A percentile compares a stretch with the other conserved stretches of the same genome.
Evolutionary conservation across 2,329 filamentous ascomycete genomes (phyloP).

Genomic region (Aspergillus aculeatinus): DNA sequence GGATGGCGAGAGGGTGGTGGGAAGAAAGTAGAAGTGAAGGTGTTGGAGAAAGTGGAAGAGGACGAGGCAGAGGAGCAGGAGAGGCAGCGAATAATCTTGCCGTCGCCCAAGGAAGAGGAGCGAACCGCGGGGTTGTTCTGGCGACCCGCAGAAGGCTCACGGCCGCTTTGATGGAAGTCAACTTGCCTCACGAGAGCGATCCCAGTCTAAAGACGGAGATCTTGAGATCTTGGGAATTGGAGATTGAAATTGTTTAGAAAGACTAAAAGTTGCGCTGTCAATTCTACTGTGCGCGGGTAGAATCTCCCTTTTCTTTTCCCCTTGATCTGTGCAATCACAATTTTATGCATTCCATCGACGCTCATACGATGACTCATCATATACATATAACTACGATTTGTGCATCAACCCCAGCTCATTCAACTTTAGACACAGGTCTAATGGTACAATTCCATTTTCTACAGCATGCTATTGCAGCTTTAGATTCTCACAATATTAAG

Average conservation of each 20-base stretch:
- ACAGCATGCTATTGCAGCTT: conserved; percentile 1
- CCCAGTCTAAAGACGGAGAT: conserved; percentile 17
- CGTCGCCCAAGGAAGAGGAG: conserved; percentile 8
- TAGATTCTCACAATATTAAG: conserved; percentile 6
- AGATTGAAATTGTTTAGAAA: not conserved
- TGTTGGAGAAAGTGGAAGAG: conserved; percentile 17
- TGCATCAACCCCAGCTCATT: not conserved
- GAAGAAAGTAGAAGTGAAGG: conserved; percentile 8
- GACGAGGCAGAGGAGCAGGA: conserved; percentile 30
- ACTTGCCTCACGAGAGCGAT: conserved; percentile 18
- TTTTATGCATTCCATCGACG: not conserved
- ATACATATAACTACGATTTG: not conserved
- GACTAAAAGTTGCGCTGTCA: conserved; percentile 2
- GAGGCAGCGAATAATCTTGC: conserved; percentile 21
- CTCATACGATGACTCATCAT: not conserved
- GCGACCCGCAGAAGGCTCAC: conserved; percentile 21
- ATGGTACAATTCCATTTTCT: conserved; percentile 5
- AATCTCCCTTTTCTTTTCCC: not conserved
- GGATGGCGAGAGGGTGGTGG: conserved; percentile 16
- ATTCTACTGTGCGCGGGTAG: conserved; percentile 3
- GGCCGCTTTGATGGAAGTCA: conserved; percentile 17
- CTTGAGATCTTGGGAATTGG: conserved; percentile 18
- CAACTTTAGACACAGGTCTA: not conserved
- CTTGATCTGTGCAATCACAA: not conserved
- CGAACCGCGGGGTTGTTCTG: conserved; percentile 20